phyloP scores from a whole-genome alignment of 768 basidiomycete genomes.

The Mycena belliarum region DNA sequence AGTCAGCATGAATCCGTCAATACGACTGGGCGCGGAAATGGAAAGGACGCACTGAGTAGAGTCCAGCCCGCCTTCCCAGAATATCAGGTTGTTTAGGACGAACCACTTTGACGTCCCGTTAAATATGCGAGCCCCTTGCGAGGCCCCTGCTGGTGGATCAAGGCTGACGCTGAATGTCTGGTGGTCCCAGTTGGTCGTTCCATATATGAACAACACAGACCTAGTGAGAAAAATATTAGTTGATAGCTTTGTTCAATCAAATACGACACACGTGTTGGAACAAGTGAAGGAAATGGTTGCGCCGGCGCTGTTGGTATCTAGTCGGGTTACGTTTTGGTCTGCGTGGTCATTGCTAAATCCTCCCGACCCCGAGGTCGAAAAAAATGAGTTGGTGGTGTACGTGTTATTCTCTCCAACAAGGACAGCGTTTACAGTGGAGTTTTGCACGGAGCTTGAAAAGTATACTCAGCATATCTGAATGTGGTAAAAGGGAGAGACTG shows the following conservation, averaged over 20 bases:
- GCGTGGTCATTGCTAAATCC: constrained; percentile 15
- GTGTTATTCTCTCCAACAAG: constrained; percentile 9
- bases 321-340: constrained; percentile 19
- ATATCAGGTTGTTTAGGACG: constrained; percentile 20
- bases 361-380: constrained; percentile 11
- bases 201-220: constrained; percentile 21
- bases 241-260: neutral
- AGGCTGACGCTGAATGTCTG: constrained; percentile 18
- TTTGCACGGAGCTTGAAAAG: constrained; percentile 7
- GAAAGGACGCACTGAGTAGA: too few species aligned
- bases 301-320: constrained; percentile 15
- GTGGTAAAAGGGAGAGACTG: neutral
- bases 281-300: constrained; percentile 15
- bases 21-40: too few species aligned
- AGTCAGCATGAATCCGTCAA: too few species aligned
- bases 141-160: constrained; percentile 19
- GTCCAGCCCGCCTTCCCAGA: constrained; percentile 23
- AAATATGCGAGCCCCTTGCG: constrained; percentile 17
- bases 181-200: constrained; percentile 22
- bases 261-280: constrained; percentile 14
- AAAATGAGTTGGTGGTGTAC: constrained; percentile 15
- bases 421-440: constrained; percentile 13
- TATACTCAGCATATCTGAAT: neutral
- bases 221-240: neutral
- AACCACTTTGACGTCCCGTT: constrained; percentile 27